These are phyloP conservation scores for Pythium sp. DNA, from an alignment of 352 stramenopile genomes.

Conservation along the genomic window DNA sequence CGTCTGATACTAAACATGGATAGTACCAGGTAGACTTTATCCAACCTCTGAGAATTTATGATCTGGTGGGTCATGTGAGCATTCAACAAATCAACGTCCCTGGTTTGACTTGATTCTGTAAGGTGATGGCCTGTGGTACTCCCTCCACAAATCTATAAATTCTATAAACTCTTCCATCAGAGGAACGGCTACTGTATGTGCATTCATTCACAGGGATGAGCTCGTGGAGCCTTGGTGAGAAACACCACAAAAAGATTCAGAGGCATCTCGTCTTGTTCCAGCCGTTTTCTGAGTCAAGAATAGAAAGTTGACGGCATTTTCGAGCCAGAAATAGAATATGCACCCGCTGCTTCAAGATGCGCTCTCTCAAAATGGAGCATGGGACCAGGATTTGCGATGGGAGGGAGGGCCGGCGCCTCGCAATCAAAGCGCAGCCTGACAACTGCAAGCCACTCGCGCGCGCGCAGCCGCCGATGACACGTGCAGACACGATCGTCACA, in stretches of 20 bases:
- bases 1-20: constrained; percentile 12
- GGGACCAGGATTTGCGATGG: background rate
- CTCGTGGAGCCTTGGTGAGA: background rate
- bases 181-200: constrained; percentile 4
- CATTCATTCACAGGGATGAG: constrained; percentile 3
- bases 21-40: background rate
- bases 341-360: background rate
- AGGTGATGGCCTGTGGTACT: background rate
- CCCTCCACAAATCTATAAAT: background rate
- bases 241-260: background rate
- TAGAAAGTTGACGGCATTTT: background rate
- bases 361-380: background rate
- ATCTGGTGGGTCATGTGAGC: background rate
- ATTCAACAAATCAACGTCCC: background rate
- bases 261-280: background rate
- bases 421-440: background rate
- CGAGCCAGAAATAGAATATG: background rate
- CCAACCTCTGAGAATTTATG: background rate
- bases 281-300: background rate
- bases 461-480: constrained; percentile 5
- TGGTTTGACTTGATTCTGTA: background rate
- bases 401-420: background rate
- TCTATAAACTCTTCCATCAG: background rate
- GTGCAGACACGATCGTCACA: constrained; percentile 15
- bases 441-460: background rate